Evolutionary conservation across 2,329 filamentous ascomycete genomes (phyloP), one percentile per base, ranked within the genome.

Genomic region (Neopestalotiopsis rosae): DNA sequence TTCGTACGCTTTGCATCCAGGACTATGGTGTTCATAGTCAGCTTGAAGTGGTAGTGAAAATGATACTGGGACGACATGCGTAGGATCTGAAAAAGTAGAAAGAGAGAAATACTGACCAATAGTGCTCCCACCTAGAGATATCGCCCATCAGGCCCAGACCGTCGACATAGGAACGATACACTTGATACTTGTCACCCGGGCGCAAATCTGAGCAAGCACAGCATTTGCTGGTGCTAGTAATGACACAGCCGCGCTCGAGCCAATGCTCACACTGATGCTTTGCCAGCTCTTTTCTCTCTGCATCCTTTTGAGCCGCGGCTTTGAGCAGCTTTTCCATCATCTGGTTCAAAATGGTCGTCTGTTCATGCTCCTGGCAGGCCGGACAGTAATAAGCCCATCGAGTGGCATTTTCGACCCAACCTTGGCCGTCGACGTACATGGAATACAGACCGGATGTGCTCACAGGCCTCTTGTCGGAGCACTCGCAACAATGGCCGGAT

Each of bases 371-470:
- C 45, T 57, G 28, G 61, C 72, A 73, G 32, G 5, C 62, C 6
- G 71, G 69, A 28, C 72, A 72, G 28, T 73, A 72, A 58, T 69
- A 71, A 9, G 70, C 67, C 72, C 72, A 73, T 30, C 69, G 69
- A 57, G 49, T 52, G 7, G 71, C 72, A 20, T 34, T 64, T 24
- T 70, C 58, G 13, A 72, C 66, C 67, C 68, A 73, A 17, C 69
- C 71, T 17, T 69, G 45, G 6, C 70, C 67, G 42, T 70, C 69
- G 17, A 70, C 69, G 57, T 70, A 72, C 69, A 67, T 69, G n/a
- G 71, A 30, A 34, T 73, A 73, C 12, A 69, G 65, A 14, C 69
- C 69, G 7, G 67, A 71, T 20, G 68, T 57, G 7, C 62, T 66
- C n/a, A 34, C 9, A 2, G 68, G 67, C 6, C 72, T 69, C 2